Conservation (phyloP, 2,329 filamentous ascomycete species). For the Biscogniauxia marginata region DNA sequence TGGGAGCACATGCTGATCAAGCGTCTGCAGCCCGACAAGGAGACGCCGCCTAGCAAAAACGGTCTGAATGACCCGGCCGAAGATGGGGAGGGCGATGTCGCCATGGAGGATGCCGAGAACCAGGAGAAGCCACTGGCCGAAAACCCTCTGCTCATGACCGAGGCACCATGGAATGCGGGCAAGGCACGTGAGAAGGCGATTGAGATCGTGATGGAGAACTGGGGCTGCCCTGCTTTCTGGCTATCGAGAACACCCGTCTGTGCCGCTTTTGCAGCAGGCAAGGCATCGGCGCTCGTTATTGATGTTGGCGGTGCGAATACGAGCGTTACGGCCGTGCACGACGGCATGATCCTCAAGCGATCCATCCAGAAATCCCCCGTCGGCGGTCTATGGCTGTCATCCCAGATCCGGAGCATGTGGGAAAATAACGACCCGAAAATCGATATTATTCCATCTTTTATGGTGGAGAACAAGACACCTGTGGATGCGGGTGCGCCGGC, state of each 20-base stretch:
- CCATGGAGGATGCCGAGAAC: constrained; percentile 56
- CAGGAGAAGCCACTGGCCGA: constrained; percentile 83
- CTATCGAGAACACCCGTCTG: constrained; percentile 85
- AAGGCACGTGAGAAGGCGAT: constrained; percentile 93
- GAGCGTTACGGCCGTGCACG: constrained; percentile 68
- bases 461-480: constrained; percentile 81
- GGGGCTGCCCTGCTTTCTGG: constrained; percentile 94
- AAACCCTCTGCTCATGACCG: constrained; percentile 88
- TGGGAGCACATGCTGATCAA: constrained; percentile 94
- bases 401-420: constrained; percentile 82
- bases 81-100: constrained; percentile 61
- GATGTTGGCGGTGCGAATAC: constrained; percentile 26
- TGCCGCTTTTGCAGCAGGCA: constrained; percentile 87
- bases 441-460: constrained; percentile 78
- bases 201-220: constrained; percentile 95
- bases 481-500: constrained; percentile 84
- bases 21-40: constrained; percentile 75
- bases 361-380: constrained; percentile 82
- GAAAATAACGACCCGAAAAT: constrained; percentile 66
- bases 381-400: constrained; percentile 86
- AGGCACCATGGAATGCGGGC: constrained; percentile 85
- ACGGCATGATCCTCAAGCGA: constrained; percentile 91
- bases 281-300: constrained; percentile 82
- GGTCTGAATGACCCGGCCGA: constrained; percentile 71
- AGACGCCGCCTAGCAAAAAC: constrained; percentile 69